These are phyloP conservation scores for Oxyria digyna DNA, from an alignment of 148 eudicot species.

Conservation along the genomic window DNA sequence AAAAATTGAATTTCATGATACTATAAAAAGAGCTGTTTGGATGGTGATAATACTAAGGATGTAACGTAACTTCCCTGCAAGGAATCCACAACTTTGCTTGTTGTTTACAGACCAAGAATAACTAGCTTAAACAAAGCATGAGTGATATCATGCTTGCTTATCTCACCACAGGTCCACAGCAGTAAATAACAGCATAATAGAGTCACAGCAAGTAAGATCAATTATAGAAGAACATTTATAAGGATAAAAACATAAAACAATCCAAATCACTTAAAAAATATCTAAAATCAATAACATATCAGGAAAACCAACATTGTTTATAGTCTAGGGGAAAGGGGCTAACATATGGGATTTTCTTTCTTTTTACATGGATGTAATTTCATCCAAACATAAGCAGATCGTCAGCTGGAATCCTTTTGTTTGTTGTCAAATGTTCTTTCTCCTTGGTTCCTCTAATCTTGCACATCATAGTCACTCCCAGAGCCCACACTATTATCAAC, in stretches of 20 bases:
- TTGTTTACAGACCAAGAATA: background rate
- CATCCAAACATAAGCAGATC: background rate
- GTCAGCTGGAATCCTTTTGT: background rate
- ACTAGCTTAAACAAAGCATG: background rate
- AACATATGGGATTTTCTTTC: background rate
- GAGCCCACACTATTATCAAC: background rate
- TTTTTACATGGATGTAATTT: constrained; percentile 2
- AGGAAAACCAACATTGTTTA: background rate
- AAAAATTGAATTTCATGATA: too few species aligned
- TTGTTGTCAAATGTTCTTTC: background rate
- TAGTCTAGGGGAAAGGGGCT: background rate
- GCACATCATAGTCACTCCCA: background rate
- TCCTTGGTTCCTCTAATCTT: background rate
- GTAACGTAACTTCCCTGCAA: too few species aligned
- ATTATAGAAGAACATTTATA: background rate
- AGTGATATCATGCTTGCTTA: background rate
- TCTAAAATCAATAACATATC: background rate
- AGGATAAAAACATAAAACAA: background rate
- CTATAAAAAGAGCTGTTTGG: too few species aligned
- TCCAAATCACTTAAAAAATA: background rate
- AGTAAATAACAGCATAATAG: too few species aligned
- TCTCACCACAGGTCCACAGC: too few species aligned
- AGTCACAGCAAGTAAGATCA: background rate
- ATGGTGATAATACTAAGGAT: too few species aligned
- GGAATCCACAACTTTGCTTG: too few species aligned